phyloP scores from a whole-genome alignment of 2,329 filamentous ascomycete genomes.

The Sclerotinia subarctica region DNA sequence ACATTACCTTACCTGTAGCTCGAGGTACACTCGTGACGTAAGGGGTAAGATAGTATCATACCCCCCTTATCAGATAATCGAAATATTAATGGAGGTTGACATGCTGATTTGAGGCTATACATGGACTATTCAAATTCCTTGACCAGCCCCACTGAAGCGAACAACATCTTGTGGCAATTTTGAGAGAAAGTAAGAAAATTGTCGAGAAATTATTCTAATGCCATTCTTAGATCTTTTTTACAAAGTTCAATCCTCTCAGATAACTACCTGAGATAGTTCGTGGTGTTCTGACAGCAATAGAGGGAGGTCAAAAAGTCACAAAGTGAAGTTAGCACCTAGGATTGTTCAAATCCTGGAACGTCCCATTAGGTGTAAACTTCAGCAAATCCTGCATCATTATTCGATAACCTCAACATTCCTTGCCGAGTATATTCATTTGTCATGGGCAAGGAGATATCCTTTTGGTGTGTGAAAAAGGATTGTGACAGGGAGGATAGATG shows the following conservation, averaged over 20 bases:
- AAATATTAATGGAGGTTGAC: conserved; percentile 19
- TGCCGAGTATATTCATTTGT: conserved; percentile 11
- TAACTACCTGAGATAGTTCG: neutral
- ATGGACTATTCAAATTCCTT: conserved; percentile 20
- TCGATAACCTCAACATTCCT: conserved; percentile 19
- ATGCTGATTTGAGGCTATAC: conserved; percentile 20
- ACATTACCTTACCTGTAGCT: conserved; percentile 33
- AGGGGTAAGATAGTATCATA: conserved; percentile 27
- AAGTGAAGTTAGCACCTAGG: neutral
- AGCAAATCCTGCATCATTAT: neutral
- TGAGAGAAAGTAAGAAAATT: neutral
- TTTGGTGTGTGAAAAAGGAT: neutral
- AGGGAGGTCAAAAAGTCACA: neutral
- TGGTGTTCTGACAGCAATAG: neutral
- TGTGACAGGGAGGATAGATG: conserved; percentile 11
- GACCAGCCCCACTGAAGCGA: conserved; percentile 23
- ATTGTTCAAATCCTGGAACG: neutral
- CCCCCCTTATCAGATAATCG: conserved; percentile 15
- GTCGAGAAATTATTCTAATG: neutral
- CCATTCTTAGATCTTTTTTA: neutral
- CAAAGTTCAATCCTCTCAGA: neutral
- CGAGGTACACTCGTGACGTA: conserved; percentile 28
- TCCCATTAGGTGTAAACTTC: neutral
- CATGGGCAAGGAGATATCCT: neutral
- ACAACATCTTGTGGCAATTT: conserved; percentile 1